These are phyloP conservation scores for Penicillium dipodomyicola DNA, from an alignment of 495 filamentous ascomycete genomes.

Conservation along the genomic window DNA sequence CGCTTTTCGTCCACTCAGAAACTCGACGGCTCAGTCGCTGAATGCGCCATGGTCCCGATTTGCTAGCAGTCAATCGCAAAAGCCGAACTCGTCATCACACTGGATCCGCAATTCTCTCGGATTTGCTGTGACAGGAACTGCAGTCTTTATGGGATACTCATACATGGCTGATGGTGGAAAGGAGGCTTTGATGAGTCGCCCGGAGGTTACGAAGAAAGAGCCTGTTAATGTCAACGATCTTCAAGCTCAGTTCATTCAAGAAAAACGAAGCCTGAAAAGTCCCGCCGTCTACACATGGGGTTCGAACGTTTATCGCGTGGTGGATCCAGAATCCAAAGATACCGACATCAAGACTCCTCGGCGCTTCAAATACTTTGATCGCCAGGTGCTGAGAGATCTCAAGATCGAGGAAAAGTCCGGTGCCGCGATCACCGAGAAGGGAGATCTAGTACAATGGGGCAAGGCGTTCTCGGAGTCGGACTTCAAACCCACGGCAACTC, in stretches of 20 bases:
- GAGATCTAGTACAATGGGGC: slow-evolving; percentile 92
- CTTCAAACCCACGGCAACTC: slow-evolving; percentile 62
- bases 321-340: slow-evolving; percentile 79
- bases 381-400: slow-evolving; percentile 78
- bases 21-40: slow-evolving; percentile 18
- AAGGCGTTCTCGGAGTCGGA: slow-evolving; percentile 61
- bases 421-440: slow-evolving; percentile 84
- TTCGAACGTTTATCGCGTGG: slow-evolving; percentile 79
- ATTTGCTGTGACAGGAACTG: slow-evolving; percentile 36
- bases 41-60: slow-evolving; percentile 33
- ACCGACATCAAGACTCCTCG: slow-evolving; percentile 72
- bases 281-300: slow-evolving; percentile 95
- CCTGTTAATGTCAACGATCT: slow-evolving; percentile 51
- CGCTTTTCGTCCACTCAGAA: slow-evolving; percentile 21
- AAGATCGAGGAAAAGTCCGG: slow-evolving; percentile 81
- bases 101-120: slow-evolving; percentile 41
- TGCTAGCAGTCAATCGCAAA: slow-evolving; percentile 29
- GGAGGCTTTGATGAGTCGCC: slow-evolving; percentile 19
- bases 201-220: slow-evolving; percentile 21
- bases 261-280: slow-evolving; percentile 82
- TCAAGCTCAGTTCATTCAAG: slow-evolving; percentile 76
- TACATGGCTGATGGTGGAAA: slow-evolving; percentile 28
- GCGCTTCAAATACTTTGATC: slow-evolving; percentile 79
- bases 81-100: slow-evolving; percentile 19
- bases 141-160: slow-evolving; percentile 38